Conservation (phyloP, 225 moss, liverwort and hornwort genomes). For the Antitrichia curtipendula region DNA sequence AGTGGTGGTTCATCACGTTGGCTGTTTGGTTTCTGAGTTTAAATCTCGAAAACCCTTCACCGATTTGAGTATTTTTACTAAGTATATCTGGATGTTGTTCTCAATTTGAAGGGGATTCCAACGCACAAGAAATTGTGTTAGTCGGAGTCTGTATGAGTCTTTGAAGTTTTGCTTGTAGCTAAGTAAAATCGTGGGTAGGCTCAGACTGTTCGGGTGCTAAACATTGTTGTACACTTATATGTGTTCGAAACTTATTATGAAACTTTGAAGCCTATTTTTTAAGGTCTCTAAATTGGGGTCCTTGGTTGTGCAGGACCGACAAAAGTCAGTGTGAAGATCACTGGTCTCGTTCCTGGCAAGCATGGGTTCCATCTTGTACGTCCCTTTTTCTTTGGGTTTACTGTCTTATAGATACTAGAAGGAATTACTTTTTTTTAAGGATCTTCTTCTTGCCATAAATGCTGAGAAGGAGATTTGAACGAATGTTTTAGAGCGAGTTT, state of each 20-base stretch:
- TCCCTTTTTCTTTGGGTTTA: neutral
- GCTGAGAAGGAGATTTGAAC: neutral
- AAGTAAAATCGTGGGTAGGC: neutral
- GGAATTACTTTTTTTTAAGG: neutral
- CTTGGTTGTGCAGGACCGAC: constrained; percentile 41
- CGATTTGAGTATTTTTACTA: neutral
- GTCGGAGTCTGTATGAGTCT: neutral
- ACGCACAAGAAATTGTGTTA: neutral
- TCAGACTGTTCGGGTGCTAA: neutral
- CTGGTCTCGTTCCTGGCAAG: constrained; percentile 61
- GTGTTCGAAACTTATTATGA: neutral
- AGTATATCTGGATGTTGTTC: neutral
- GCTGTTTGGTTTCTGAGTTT: neutral
- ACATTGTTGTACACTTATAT: neutral
- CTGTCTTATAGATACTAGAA: neutral
- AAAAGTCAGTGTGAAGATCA: constrained; percentile 56
- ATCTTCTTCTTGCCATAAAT: neutral
- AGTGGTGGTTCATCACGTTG: neutral
- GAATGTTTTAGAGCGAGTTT: neutral
- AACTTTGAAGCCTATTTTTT: neutral
- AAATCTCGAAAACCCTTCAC: neutral
- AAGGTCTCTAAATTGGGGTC: neutral
- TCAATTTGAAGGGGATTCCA: neutral
- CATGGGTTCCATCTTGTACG: constrained; percentile 76
- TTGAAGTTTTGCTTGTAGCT: neutral